phyloP scores from a whole-genome alignment of 108 stramenopile species.

The Pseudonitzschia pungens region DNA sequence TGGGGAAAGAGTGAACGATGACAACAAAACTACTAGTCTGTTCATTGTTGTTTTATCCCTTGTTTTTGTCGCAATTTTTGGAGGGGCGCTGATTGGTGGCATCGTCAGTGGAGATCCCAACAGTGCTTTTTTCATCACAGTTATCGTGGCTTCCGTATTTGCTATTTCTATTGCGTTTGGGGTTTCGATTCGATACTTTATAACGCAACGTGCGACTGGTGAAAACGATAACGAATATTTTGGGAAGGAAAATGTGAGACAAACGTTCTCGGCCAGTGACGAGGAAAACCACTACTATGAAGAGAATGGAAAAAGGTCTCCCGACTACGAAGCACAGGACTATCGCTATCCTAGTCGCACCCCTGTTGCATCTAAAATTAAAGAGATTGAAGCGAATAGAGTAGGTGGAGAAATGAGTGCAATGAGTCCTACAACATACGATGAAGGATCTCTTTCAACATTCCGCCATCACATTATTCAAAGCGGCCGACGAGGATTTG shows the following conservation, averaged over 20 bases:
- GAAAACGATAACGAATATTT: background rate
- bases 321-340: background rate
- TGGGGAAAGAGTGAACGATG: background rate
- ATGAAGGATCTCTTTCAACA: conserved; percentile 21
- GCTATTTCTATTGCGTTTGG: conserved; percentile 18
- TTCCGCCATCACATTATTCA: background rate
- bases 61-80: conserved; percentile 34
- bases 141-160: conserved; percentile 31
- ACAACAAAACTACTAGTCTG: background rate
- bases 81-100: conserved; percentile 33
- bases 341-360: background rate
- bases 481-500: conserved; percentile 8
- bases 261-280: conserved; percentile 28
- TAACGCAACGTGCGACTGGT: conserved; percentile 4
- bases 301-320: conserved; percentile 7
- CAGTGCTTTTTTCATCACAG: conserved; percentile 31
- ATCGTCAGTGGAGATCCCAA: conserved; percentile 32
- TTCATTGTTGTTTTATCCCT: conserved; percentile 32
- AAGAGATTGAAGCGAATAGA: conserved; percentile 21
- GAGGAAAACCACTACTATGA: conserved; percentile 20
- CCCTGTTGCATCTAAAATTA: conserved; percentile 11
- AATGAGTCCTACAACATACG: conserved; percentile 29
- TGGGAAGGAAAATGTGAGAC: conserved; percentile 19
- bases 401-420: conserved; percentile 36
- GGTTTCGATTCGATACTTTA: conserved; percentile 26